Base-by-base conservation (phyloP, 768 basidiomycete genomes). In the Suillus discolor region DNA sequence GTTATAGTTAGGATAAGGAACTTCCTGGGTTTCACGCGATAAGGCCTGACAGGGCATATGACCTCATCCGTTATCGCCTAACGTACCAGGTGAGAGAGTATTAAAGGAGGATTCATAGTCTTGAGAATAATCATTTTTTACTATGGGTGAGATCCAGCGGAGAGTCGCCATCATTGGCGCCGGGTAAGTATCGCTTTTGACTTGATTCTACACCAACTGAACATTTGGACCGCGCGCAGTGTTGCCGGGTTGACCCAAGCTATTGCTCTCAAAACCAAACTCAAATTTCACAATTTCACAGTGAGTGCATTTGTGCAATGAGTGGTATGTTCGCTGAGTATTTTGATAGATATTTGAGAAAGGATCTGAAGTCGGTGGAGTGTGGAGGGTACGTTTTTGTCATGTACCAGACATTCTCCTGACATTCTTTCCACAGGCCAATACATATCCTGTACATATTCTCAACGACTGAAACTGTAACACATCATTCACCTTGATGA, bases 261-360 rank as follows among this genome's bases (percentile, higher is more conserved):
- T 51, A 51, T 51, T 51, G 49, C 49, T 16, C 49, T 51, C 25
- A 51, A 51, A 51, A 51, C 23, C 23, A 51, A 51, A 15, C 49
- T 51, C 25, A 4, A 25, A 7, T 51, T 51, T 51, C 49, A 25
- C 49, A 16, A 51, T 25, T 51, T 51, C 13, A 51, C 49, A 16
- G 85, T 81, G 68, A 45, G 79, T 63, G 57, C 12, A 18, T 38
- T 15, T 6, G 60, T 38, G 4, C 38, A 13, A 31, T 25, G 62
- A 25, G 6, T 23, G 45, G 20, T 6, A 20, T 36, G 59, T 9
- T 65, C 23, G 18, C n/a, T 3, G 45, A 44, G 4, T 45, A 18
- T 31, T 7, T 8, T 25, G 16, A 60, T 67, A 85, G 85, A 81
- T 85, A n/a, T 83, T 79, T 44, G 85, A 86, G 69, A 81, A 82